These are phyloP conservation scores for Mimosa bimucronata DNA, from an alignment of 306 rosid species.

Conservation along the genomic window DNA sequence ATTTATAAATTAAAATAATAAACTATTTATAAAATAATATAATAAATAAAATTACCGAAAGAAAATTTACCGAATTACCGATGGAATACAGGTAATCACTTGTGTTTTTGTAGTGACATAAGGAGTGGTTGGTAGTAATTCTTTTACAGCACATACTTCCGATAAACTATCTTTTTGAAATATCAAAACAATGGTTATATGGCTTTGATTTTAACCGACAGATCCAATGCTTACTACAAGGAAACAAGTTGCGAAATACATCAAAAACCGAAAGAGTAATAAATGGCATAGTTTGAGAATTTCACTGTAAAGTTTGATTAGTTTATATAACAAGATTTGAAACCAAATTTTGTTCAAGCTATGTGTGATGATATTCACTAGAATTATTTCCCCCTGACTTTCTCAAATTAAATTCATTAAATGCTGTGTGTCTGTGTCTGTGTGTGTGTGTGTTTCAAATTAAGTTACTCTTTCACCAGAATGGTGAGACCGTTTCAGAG, in stretches of 20 bases:
- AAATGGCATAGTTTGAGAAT: background rate
- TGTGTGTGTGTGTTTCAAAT: constrained; percentile 19
- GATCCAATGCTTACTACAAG: too few relatives aligned
- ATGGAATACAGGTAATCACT: too few relatives aligned
- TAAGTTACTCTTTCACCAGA: constrained; percentile 20
- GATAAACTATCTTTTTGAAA: background rate
- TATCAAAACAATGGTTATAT: background rate
- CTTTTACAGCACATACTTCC: background rate
- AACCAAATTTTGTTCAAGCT: background rate
- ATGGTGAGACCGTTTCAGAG: constrained; percentile 9
- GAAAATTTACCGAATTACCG: too few relatives aligned
- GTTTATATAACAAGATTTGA: background rate
- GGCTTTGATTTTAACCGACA: background rate
- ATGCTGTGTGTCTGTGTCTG: too few relatives aligned
- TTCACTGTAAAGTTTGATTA: background rate
- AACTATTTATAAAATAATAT: too few relatives aligned
- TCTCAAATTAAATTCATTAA: constrained; percentile 32
- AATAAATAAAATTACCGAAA: too few relatives aligned
- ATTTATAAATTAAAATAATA: too few relatives aligned
- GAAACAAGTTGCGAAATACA: too few relatives aligned
- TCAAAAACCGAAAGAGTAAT: too few relatives aligned
- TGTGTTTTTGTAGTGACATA: too few relatives aligned
- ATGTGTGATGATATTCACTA: background rate
- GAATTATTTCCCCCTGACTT: background rate
- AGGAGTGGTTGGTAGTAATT: too few relatives aligned